Percentiles rank a stretch among this genome's conserved stretches.
phyloP scores from a whole-genome alignment of 177 flowering plant genomes.

The Vitis hybrid region DNA sequence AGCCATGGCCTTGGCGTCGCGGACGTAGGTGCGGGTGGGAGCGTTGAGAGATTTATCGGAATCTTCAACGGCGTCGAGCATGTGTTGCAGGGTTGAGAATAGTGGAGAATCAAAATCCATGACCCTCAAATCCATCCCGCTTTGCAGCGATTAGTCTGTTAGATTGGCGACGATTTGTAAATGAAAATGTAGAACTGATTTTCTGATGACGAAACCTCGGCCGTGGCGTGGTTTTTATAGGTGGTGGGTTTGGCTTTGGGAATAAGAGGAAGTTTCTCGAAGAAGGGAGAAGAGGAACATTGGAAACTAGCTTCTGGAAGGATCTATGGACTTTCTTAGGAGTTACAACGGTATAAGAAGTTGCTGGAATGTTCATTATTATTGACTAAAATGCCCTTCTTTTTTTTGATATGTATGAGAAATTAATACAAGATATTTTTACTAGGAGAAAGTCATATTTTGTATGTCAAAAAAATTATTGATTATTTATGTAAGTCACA shows the following conservation, averaged over 20 bases:
- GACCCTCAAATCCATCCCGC: constrained; percentile 20
- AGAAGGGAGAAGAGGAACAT: not conserved
- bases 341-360: not conserved
- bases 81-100: constrained; percentile 20
- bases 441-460: no score
- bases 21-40: constrained; percentile 23
- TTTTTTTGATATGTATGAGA: no score
- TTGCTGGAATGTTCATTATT: not conserved
- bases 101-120: constrained; percentile 27
- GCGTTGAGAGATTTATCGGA: constrained; percentile 4
- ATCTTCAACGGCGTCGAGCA: constrained; percentile 17
- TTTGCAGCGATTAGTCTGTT: no score
- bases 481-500: no score
- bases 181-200: no score
- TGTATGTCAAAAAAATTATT: no score
- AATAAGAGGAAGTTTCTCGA: constrained; percentile 10
- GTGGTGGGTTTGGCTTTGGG: not conserved
- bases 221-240: no score
- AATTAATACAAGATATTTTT: no score
- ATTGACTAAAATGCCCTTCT: no score
- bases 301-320: constrained; percentile 4
- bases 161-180: not conserved
- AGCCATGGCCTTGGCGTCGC: constrained; percentile 37
- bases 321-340: not conserved
- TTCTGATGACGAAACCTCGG: no score